A percentile compares a stretch with the other conserved stretches of the same genome.
Evolutionary conservation across 805 yeast genomes (phyloP).

Genomic region (Suhomyces sp.): DNA sequence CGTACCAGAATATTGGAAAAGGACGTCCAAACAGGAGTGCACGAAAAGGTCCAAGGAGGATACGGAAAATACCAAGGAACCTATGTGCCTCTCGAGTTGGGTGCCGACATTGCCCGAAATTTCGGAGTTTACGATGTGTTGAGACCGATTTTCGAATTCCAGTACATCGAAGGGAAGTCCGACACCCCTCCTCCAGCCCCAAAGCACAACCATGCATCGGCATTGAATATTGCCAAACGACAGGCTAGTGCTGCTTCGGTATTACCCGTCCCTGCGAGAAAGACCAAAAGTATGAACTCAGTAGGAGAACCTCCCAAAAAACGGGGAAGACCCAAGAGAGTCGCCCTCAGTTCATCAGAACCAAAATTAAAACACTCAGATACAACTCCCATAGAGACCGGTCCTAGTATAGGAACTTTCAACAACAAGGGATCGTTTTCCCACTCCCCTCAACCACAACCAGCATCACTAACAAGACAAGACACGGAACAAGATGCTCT

Average conservation of each 20-base stretch:
- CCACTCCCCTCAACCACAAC: slow-evolving; percentile 17
- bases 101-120: slow-evolving; percentile 38
- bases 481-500: slow-evolving; percentile 43
- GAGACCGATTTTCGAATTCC: slow-evolving; percentile 23
- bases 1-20: slow-evolving; percentile 63
- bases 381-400: slow-evolving; percentile 34
- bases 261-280: slow-evolving; percentile 8
- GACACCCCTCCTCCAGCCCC: slow-evolving; percentile 48
- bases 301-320: slow-evolving; percentile 32
- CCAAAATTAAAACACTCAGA: slow-evolving; percentile 33
- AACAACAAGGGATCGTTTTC: slow-evolving; percentile 14
- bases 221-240: slow-evolving; percentile 39
- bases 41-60: slow-evolving; percentile 73
- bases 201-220: slow-evolving; percentile 47
- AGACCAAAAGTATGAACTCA: slow-evolving; percentile 16
- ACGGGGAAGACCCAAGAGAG: slow-evolving; percentile 40
- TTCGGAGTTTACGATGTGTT: slow-evolving; percentile 53
- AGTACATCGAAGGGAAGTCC: slow-evolving; percentile 41
- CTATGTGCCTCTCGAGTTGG: slow-evolving; percentile 43
- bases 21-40: slow-evolving; percentile 61
- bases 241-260: slow-evolving; percentile 15
- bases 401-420: slow-evolving; percentile 34
- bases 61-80: slow-evolving; percentile 65
- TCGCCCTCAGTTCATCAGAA: slow-evolving; percentile 18
- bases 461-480: slow-evolving; percentile 20